Percentiles rank a stretch among this genome's conserved stretches.
Conservation (phyloP, 169 alveolate species). For the Eimeria sp. region DNA sequence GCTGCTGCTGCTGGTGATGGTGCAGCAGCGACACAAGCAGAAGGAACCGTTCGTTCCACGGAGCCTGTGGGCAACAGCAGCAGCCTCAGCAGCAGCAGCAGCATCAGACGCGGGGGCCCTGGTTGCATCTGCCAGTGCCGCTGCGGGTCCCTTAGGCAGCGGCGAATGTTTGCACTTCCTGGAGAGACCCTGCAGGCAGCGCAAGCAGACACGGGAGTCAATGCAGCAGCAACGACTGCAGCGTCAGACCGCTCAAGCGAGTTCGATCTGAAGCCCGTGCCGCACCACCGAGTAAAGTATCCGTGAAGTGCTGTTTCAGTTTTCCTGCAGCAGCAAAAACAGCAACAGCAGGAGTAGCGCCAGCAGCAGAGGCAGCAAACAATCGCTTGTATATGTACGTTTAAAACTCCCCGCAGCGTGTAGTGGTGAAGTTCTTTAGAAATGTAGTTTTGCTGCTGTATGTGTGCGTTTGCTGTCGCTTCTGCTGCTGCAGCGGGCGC, state of each 20-base stretch:
- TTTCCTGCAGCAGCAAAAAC: not conserved
- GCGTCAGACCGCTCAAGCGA: constrained; percentile 7
- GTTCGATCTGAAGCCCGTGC: not conserved
- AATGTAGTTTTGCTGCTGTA: not conserved
- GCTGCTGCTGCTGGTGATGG: not conserved
- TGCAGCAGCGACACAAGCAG: constrained; percentile 10
- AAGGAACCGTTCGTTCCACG: not conserved
- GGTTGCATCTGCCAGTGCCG: constrained; percentile 71
- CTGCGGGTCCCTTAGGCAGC: constrained; percentile 33
- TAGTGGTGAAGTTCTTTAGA: not conserved
- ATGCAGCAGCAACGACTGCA: constrained; percentile 11
- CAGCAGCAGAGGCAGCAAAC: not conserved
- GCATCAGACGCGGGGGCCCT: constrained; percentile 37
- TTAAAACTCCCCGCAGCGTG: not conserved
- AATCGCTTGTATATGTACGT: not conserved
- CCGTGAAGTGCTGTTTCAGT: not conserved
- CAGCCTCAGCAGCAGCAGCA: constrained; percentile 29
- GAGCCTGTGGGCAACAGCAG: constrained; percentile 8
- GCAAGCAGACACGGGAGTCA: not conserved
- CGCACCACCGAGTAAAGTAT: not conserved
- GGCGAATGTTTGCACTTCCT: constrained; percentile 26
- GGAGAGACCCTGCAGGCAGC: constrained; percentile 51
- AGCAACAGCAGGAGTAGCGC: not conserved
- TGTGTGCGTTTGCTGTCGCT: not conserved
- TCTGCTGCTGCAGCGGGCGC: constrained; percentile 63